Conservation (phyloP, 2,329 filamentous ascomycete species). For the Myriosclerotinia duriaeana region DNA sequence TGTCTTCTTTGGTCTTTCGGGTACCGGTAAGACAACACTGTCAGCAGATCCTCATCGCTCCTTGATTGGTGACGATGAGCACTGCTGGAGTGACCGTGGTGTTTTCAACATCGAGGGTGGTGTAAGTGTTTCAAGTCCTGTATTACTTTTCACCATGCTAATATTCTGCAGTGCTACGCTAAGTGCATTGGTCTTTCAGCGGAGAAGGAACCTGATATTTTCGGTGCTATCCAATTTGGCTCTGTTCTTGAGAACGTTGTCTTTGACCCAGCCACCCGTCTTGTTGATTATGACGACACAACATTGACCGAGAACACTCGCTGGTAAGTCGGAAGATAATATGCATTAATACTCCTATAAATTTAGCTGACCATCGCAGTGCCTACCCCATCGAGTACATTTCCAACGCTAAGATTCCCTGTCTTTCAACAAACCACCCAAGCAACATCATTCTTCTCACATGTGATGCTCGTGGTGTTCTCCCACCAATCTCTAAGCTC, state of each 20-base stretch:
- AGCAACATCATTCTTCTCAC: slow-evolving; percentile 98
- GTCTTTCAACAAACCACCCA: slow-evolving; percentile 81
- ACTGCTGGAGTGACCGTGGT: slow-evolving; percentile 96
- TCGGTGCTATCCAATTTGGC: slow-evolving; percentile 90
- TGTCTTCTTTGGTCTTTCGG: slow-evolving; percentile 98
- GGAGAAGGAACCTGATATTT: slow-evolving; percentile 99
- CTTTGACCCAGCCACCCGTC: slow-evolving; percentile 84
- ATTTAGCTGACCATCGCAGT: slow-evolving; percentile 28
- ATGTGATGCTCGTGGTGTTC: slow-evolving; percentile 94
- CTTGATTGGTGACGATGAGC: slow-evolving; percentile 97
- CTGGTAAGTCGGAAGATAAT: slow-evolving; percentile 47
- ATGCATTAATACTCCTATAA: neutral
- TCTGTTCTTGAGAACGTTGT: slow-evolving; percentile 98
- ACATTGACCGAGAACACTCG: slow-evolving; percentile 98
- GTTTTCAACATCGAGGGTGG: slow-evolving; percentile 99
- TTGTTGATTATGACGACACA: slow-evolving; percentile 92
- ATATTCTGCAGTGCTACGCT: slow-evolving; percentile 71
- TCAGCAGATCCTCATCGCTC: slow-evolving; percentile 96
- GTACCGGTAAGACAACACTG: slow-evolving; percentile 97
- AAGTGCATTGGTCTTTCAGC: slow-evolving; percentile 97
- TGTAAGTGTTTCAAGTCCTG: slow-evolving; percentile 37
- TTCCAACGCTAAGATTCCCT: slow-evolving; percentile 97
- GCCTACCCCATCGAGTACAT: slow-evolving; percentile 99
- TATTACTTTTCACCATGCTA: slow-evolving; percentile 18
- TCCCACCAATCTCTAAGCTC: slow-evolving; percentile 97